Percentiles rank a stretch among this genome's conserved stretches.
Conservation (phyloP, 2,329 filamentous ascomycete genomes). For the Aspergillus pseudonomiae region DNA sequence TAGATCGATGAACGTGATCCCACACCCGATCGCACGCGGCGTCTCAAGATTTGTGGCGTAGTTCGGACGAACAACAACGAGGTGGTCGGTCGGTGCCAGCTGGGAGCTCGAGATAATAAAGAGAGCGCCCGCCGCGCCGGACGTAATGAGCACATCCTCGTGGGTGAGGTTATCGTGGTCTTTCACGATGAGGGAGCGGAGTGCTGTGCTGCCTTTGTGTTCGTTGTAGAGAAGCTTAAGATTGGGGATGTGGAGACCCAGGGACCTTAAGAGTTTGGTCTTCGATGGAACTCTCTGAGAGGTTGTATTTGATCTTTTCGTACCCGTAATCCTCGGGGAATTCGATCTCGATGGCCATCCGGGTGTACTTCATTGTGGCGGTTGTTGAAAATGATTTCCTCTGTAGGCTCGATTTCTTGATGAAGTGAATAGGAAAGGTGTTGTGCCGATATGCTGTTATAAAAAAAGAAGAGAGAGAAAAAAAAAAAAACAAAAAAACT, state of each 20-base stretch:
- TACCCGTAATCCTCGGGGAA: neutral
- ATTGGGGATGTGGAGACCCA: neutral
- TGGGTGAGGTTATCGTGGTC: neutral
- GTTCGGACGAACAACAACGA: neutral
- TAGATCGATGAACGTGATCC: neutral
- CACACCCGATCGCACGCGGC: neutral
- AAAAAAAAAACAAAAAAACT: no score
- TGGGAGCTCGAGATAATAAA: neutral
- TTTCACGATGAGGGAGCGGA: neutral
- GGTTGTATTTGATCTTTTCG: neutral
- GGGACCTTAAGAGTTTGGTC: neutral
- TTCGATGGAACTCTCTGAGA: neutral
- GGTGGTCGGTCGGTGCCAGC: neutral
- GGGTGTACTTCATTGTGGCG: neutral
- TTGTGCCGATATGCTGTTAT: no score
- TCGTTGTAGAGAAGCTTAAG: neutral
- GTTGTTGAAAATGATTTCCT: neutral
- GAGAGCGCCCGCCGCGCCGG: neutral
- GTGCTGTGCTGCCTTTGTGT: neutral
- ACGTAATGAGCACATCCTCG: neutral
- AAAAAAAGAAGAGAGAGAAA: no score
- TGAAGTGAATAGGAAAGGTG: no score
- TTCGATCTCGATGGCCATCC: neutral
- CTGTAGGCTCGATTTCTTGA: no score
- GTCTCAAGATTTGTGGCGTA: neutral